These are phyloP conservation scores for Solanum okadae DNA, from an alignment of 257 asterid species.

Conservation along the genomic window DNA sequence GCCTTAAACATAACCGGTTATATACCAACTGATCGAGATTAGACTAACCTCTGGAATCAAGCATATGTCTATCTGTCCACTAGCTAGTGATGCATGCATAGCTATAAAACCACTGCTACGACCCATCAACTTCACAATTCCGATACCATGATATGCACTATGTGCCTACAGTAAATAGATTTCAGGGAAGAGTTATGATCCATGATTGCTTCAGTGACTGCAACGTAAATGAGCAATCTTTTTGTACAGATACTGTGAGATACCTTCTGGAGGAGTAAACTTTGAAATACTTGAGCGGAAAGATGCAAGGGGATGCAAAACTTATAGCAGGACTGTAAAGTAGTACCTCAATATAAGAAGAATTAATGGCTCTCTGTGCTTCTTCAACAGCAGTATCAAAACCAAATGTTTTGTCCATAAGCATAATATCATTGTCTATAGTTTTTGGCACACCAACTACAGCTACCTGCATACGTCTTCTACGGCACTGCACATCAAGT, in stretches of 20 bases:
- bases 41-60: constrained; percentile 83
- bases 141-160: constrained; percentile 92
- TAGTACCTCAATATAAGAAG: constrained; percentile 81
- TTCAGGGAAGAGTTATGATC: background rate
- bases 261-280: background rate
- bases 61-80: constrained; percentile 95
- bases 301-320: background rate
- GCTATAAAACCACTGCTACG: constrained; percentile 94
- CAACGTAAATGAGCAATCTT: background rate
- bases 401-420: constrained; percentile 96
- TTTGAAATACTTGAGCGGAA: background rate
- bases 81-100: constrained; percentile 97
- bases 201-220: background rate
- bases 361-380: constrained; percentile 90
- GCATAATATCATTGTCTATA: constrained; percentile 88
- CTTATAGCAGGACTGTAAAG: background rate
- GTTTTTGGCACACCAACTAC: constrained; percentile 98
- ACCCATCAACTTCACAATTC: constrained; percentile 94
- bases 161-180: constrained; percentile 51
- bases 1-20: background rate
- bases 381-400: constrained; percentile 99
- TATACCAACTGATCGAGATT: background rate
- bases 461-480: constrained; percentile 56
- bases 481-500: constrained; percentile 51
- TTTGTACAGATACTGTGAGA: background rate